Percentiles rank a stretch among this genome's conserved stretches.
These are phyloP conservation scores for Ambispora gerdemannii DNA, from an alignment of 192 early-diverging fungal genomes.

Conservation along the genomic window DNA sequence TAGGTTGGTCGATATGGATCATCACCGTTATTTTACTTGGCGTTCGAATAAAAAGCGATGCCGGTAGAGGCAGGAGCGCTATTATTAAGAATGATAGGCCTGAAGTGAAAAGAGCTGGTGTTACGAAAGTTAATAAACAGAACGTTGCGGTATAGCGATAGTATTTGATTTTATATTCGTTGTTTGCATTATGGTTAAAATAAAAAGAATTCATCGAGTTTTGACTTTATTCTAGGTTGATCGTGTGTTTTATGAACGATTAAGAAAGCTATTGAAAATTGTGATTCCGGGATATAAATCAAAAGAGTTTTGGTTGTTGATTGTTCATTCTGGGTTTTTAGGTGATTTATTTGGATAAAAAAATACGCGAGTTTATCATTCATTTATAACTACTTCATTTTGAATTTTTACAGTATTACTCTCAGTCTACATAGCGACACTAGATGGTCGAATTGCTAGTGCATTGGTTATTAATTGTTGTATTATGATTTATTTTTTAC, in stretches of 20 bases:
- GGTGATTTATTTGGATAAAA: constrained; percentile 37
- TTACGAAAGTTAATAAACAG: constrained; percentile 20
- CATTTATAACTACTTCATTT: constrained; percentile 1
- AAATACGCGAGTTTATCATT: constrained; percentile 5
- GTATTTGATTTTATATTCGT: not conserved
- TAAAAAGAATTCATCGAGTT: not conserved
- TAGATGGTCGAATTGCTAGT: constrained; percentile 79
- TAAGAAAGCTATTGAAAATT: constrained; percentile 72
- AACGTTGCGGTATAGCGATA: constrained; percentile 36
- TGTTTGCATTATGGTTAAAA: too few species aligned
- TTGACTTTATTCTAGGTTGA: constrained; percentile 41
- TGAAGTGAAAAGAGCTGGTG: not conserved
- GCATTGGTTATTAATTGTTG: constrained; percentile 50
- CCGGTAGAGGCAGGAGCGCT: not conserved
- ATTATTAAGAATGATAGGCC: not conserved
- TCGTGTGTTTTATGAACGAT: constrained; percentile 48
- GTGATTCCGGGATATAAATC: constrained; percentile 80
- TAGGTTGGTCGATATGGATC: constrained; percentile 19
- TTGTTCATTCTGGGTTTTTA: constrained; percentile 81
- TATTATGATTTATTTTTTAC: not conserved
- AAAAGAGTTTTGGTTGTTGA: constrained; percentile 83
- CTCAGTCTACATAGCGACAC: constrained; percentile 84
- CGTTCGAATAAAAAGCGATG: not conserved
- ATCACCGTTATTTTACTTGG: not conserved
- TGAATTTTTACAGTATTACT: too few species aligned